Evolutionary conservation across 768 basidiomycete species (phyloP).

Genomic region (Strobilomyces echinocephalus): DNA sequence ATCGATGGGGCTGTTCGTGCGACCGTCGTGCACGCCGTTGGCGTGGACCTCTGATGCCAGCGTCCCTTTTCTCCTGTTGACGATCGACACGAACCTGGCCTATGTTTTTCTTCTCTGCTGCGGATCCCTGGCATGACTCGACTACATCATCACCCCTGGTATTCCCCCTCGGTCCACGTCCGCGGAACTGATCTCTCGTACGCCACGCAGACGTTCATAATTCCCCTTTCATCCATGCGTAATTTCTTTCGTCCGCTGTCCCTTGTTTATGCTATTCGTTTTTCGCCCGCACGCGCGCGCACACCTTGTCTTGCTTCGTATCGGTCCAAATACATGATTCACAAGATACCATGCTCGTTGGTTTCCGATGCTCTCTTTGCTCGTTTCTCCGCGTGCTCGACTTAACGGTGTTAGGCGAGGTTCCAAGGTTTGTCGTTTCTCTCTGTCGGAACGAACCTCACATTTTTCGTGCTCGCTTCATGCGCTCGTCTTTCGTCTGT

Average conservation of each 20-base stretch:
- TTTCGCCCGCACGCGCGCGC: neutral
- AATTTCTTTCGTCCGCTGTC: neutral
- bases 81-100: slow-evolving; percentile 5
- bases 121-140: slow-evolving; percentile 8
- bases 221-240: neutral
- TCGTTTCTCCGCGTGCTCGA: neutral
- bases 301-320: neutral
- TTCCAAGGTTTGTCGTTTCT: neutral
- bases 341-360: slow-evolving; percentile 22
- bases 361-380: too few relatives aligned
- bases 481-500: too few relatives aligned
- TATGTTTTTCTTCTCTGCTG: neutral
- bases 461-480: neutral
- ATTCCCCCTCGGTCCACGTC: slow-evolving; percentile 9
- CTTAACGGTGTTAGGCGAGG: neutral
- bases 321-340: neutral
- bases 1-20: slow-evolving; percentile 71
- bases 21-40: slow-evolving; percentile 81
- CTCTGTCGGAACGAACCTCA: neutral
- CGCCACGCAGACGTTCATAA: slow-evolving; percentile 16
- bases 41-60: slow-evolving; percentile 47
- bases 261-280: neutral
- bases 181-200: slow-evolving; percentile 23
- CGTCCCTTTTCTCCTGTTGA: slow-evolving; percentile 2
- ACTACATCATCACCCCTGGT: slow-evolving; percentile 9